Percentiles rank a stretch among this genome's conserved stretches.
These are phyloP conservation scores for Tephrocybe sp. DNA, from an alignment of 768 basidiomycete species.

Conservation along the genomic window DNA sequence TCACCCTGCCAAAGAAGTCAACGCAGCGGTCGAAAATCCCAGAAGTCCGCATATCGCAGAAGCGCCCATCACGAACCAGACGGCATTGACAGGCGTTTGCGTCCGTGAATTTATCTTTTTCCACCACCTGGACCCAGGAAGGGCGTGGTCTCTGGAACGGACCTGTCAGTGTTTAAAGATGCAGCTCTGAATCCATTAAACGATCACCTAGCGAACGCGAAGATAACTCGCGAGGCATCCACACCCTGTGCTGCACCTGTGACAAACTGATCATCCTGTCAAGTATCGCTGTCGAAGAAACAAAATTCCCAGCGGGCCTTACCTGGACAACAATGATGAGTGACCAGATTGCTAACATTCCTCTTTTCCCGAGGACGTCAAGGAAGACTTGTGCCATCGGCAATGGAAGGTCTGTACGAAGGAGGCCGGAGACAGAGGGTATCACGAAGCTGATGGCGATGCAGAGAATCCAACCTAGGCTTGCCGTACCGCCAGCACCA, in stretches of 20 bases:
- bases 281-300: neutral
- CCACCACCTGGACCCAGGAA: slow-evolving; percentile 74
- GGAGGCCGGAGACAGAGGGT: slow-evolving; percentile 49
- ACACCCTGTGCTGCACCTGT: slow-evolving; percentile 76
- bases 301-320: slow-evolving; percentile 5
- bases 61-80: slow-evolving; percentile 67
- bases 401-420: slow-evolving; percentile 52
- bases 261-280: slow-evolving; percentile 46
- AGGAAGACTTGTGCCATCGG: slow-evolving; percentile 76
- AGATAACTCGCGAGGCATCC: slow-evolving; percentile 74
- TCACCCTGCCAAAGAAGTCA: slow-evolving; percentile 69
- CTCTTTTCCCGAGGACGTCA: slow-evolving; percentile 61
- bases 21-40: slow-evolving; percentile 63
- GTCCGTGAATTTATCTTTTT: slow-evolving; percentile 58
- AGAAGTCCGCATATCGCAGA: slow-evolving; percentile 61
- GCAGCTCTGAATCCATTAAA: neutral
- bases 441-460: slow-evolving; percentile 70
- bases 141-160: slow-evolving; percentile 55
- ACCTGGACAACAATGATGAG: slow-evolving; percentile 63
- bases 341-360: slow-evolving; percentile 74
- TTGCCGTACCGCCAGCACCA: slow-evolving; percentile 58
- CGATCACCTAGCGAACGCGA: slow-evolving; percentile 62
- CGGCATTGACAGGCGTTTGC: slow-evolving; percentile 73
- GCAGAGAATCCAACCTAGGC: slow-evolving; percentile 64
- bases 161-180: neutral